Conservation (phyloP, 768 basidiomycete genomes). For the Rhizopogon roseolus region DNA sequence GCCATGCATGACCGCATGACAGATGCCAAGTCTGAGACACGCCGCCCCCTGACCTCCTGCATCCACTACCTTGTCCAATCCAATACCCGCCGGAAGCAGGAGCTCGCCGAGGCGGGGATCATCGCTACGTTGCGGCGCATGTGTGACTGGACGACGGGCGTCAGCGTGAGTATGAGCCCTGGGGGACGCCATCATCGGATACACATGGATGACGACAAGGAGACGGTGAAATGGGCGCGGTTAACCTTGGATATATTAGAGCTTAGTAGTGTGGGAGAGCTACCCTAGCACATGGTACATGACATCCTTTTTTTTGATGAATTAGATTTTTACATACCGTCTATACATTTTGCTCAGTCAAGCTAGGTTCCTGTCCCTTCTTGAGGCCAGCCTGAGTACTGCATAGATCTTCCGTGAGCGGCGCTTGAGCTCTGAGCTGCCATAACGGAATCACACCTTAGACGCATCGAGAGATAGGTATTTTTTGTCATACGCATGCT, state of each 20-base stretch:
- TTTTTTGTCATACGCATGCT: constrained; percentile 55
- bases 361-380: not conserved
- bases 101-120: constrained; percentile 41
- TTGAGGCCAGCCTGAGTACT: too few relatives aligned
- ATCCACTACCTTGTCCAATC: constrained; percentile 51
- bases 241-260: constrained; percentile 49
- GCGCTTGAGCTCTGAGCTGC: too few relatives aligned
- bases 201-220: constrained; percentile 53
- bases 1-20: constrained; percentile 56
- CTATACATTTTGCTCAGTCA: not conserved
- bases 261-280: constrained; percentile 18
- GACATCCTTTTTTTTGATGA: not conserved
- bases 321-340: not conserved
- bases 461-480: too few relatives aligned
- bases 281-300: constrained; percentile 4
- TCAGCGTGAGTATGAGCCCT: constrained; percentile 24
- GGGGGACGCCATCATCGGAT: constrained; percentile 30
- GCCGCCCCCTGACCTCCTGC: constrained; percentile 56
- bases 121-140: constrained; percentile 37
- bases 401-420: too few relatives aligned
- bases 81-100: constrained; percentile 31
- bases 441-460: too few relatives aligned
- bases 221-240: constrained; percentile 53
- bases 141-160: constrained; percentile 31
- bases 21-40: constrained; percentile 51